Evolutionary conservation across 1,139 yeast species (phyloP), one percentile per base, ranked within the genome.

Genomic region (Nadsonia commutata): DNA sequence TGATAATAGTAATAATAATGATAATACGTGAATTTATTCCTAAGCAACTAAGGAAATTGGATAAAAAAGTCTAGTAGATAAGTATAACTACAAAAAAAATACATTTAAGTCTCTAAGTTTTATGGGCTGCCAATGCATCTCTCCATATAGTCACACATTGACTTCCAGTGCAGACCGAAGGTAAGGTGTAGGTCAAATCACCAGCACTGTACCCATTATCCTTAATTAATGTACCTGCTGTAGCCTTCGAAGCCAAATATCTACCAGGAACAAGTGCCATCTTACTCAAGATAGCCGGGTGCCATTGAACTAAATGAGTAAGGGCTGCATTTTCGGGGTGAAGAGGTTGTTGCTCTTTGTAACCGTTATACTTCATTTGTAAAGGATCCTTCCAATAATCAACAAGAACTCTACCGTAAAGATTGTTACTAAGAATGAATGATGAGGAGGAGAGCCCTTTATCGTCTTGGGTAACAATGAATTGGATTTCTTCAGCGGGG

Each of bases 251-350:
- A 23, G 44, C 56, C 31, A 54, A 49, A 16, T 39, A 38, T 36
- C 47, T 46, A 31, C 48, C 68, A 11, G 83, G 81, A 0, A 85
- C 74, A 9, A 85, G 61, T 1, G 83, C 78, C 8, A 88, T 70
- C 53, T 76, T 78, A 43, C 81, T 71, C 52, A 85, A 68, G 31
- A 82, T 62, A 37, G 73, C 75, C n/a, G 95, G 95, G 57, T 85
- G 95, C 95, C 95, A 85, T 60, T 84, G 95, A 49, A 84, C 67
- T 44, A 83, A 69, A 58, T 85, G 95, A 3, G 85, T 72, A 38
- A 84, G 56, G 1, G 85, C 80, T 16, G 62, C 59, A 43, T 60
- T 63, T 19, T 55, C 56, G 17, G 63, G 58, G 43, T 54, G 52
- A 20, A 76, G 71, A 47, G 77, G 80, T 3, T 78, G 74, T 20